Conservation (phyloP, 179 eudicot species). For the Kewa caespitosa region DNA sequence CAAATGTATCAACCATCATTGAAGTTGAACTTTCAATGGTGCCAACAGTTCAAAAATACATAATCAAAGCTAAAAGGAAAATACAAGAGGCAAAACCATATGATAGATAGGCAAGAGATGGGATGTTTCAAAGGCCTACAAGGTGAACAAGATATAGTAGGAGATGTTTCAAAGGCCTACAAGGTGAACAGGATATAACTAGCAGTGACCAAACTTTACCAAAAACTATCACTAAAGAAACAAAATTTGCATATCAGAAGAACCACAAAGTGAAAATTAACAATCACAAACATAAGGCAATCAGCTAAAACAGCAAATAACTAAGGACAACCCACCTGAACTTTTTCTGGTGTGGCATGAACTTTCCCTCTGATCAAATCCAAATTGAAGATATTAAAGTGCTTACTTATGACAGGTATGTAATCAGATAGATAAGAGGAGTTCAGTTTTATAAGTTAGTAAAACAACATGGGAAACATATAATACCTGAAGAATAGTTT, state of each 20-base stretch:
- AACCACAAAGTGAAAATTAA: not conserved
- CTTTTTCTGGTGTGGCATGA: slow-evolving; percentile 1
- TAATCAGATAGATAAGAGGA: slow-evolving; percentile 11
- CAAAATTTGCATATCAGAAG: not conserved
- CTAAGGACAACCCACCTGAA: slow-evolving; percentile 24
- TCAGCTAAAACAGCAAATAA: not conserved
- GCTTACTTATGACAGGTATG: slow-evolving; percentile 3
- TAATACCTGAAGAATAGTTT: slow-evolving; percentile 15
- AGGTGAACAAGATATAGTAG: not conserved
- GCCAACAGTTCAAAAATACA: not conserved
- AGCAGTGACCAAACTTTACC: not conserved
- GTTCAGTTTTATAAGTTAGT: too few species aligned
- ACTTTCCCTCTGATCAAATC: slow-evolving; percentile 4
- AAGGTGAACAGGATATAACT: not conserved
- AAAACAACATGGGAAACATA: not conserved
- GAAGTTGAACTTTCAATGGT: not conserved
- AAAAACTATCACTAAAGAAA: not conserved
- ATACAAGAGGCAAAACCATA: not conserved
- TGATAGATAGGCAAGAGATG: too few species aligned
- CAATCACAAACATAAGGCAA: slow-evolving; percentile 11
- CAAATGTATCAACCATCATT: not conserved
- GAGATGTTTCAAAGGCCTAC: not conserved
- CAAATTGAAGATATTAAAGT: slow-evolving; percentile 7
- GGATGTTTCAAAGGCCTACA: not conserved
- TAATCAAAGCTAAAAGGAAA: too few species aligned